A percentile compares a stretch with the other conserved stretches of the same genome.
Conservation (phyloP, 345 rosid species). For the Diplotaxis tenuifolia region DNA sequence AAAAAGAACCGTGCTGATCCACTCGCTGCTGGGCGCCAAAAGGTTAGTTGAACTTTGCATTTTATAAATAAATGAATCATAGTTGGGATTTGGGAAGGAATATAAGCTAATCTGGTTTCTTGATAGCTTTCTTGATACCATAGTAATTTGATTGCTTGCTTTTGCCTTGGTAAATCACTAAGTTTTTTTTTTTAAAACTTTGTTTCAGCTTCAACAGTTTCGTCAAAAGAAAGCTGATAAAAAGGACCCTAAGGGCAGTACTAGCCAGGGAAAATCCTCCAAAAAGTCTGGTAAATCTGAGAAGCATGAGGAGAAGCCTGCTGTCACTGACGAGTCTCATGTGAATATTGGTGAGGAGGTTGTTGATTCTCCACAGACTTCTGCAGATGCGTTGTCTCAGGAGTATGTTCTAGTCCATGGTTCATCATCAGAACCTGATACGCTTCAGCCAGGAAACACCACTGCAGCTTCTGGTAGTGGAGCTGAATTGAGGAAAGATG, state of each 20-base stretch:
- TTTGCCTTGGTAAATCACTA: background rate
- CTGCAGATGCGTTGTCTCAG: conserved; percentile 35
- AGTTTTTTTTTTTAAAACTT: conserved; percentile 15
- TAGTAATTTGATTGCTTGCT: conserved; percentile 15
- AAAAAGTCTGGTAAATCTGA: conserved; percentile 58
- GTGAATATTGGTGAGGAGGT: conserved; percentile 28
- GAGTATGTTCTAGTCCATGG: conserved; percentile 40
- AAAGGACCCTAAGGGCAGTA: conserved; percentile 67
- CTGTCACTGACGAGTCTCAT: conserved; percentile 31
- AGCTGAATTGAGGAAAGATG: conserved; percentile 25
- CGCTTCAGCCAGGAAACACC: conserved; percentile 27
- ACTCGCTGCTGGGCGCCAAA: conserved; percentile 91
- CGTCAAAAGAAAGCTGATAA: conserved; percentile 88
- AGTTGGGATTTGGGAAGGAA: too few species aligned
- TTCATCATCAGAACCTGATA: conserved; percentile 30
- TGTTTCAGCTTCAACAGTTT: conserved; percentile 82
- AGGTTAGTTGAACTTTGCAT: conserved; percentile 44
- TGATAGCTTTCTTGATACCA: too few species aligned
- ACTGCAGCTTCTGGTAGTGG: conserved; percentile 26
- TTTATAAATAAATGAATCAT: background rate
- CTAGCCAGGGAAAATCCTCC: conserved; percentile 70
- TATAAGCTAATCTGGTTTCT: too few species aligned
- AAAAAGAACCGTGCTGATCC: conserved; percentile 84
- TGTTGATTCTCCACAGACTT: conserved; percentile 40
- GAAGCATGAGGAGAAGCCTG: conserved; percentile 54